These are phyloP conservation scores for thale cress (Arabidopsis thaliana) DNA, from an alignment of 345 rosid genomes.

Conservation along the genomic window DNA sequence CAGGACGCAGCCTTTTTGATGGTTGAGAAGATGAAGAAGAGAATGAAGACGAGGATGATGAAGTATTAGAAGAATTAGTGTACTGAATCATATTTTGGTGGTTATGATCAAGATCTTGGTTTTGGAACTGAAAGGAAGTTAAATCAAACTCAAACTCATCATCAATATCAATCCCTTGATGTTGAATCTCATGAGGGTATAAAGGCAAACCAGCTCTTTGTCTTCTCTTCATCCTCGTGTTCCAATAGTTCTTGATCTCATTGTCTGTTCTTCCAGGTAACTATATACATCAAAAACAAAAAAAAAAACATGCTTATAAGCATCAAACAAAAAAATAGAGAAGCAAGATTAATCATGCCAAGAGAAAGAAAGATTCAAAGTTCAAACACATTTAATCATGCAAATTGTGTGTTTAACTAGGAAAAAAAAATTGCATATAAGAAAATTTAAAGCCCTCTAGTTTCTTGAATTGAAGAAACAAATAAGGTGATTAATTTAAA, in stretches of 20 bases:
- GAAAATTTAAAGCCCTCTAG: not conserved
- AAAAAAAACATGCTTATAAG: not conserved
- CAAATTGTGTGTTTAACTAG: constrained; percentile 28
- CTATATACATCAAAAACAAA: constrained; percentile 38
- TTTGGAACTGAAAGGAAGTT: constrained; percentile 40
- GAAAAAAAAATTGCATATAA: not conserved
- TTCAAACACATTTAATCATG: constrained; percentile 31
- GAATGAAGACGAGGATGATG: constrained; percentile 47
- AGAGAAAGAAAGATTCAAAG: constrained; percentile 14
- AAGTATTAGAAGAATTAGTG: constrained; percentile 37
- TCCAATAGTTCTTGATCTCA: constrained; percentile 94
- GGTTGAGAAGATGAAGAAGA: constrained; percentile 45
- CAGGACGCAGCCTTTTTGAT: constrained; percentile 27
- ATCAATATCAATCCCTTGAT: constrained; percentile 29
- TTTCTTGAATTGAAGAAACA: constrained; percentile 27
- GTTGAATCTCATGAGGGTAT: constrained; percentile 61
- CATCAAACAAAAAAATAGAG: not conserved
- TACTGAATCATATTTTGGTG: constrained; percentile 36
- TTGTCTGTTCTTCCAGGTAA: constrained; percentile 90
- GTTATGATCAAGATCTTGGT: constrained; percentile 37
- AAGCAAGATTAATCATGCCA: constrained; percentile 27
- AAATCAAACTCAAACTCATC: constrained; percentile 46
- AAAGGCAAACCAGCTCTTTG: constrained; percentile 76
- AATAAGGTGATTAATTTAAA: not conserved
- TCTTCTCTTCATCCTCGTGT: constrained; percentile 76